Conservation (phyloP, 2,329 filamentous ascomycete genomes). For the Aspergillus flavus region DNA sequence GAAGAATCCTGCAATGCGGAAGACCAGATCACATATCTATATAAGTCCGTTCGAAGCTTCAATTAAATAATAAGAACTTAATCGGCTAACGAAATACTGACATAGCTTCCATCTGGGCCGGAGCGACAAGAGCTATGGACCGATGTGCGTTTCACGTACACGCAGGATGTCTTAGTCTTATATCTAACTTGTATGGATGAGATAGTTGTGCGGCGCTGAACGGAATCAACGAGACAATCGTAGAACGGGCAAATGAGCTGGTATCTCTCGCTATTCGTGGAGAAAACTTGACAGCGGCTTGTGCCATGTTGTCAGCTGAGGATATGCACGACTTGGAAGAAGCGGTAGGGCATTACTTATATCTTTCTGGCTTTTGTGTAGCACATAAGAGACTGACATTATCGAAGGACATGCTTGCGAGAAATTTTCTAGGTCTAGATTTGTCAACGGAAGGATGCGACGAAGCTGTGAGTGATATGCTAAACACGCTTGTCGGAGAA, state of each 20-base stretch:
- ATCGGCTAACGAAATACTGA: conserved; percentile 2
- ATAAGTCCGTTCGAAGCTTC: conserved; percentile 51
- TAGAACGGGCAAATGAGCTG: conserved; percentile 75
- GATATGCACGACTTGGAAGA: conserved; percentile 69
- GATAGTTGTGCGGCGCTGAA: conserved; percentile 78
- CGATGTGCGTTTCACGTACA: conserved; percentile 48
- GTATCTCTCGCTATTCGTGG: conserved; percentile 68
- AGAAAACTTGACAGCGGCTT: conserved; percentile 75
- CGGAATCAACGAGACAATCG: conserved; percentile 71
- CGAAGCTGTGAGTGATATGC: conserved; percentile 5
- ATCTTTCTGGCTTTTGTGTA: neutral
- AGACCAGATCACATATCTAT: conserved; percentile 66
- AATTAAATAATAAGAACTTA: neutral
- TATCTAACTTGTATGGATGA: neutral
- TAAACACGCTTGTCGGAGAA: conserved; percentile 14
- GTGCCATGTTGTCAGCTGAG: conserved; percentile 64
- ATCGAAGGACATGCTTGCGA: conserved; percentile 17
- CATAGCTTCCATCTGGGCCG: conserved; percentile 61
- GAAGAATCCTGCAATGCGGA: conserved; percentile 46
- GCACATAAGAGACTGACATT: neutral
- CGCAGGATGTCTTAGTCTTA: no score
- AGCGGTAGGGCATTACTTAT: conserved; percentile 55
- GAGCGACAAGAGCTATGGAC: conserved; percentile 81
- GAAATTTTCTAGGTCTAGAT: conserved; percentile 19
- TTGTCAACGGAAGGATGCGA: conserved; percentile 9